Percentiles rank a stretch among this genome's conserved stretches.
Conservation (phyloP, 2,329 filamentous ascomycete species). For the Proliferodiscus dingleyae region DNA sequence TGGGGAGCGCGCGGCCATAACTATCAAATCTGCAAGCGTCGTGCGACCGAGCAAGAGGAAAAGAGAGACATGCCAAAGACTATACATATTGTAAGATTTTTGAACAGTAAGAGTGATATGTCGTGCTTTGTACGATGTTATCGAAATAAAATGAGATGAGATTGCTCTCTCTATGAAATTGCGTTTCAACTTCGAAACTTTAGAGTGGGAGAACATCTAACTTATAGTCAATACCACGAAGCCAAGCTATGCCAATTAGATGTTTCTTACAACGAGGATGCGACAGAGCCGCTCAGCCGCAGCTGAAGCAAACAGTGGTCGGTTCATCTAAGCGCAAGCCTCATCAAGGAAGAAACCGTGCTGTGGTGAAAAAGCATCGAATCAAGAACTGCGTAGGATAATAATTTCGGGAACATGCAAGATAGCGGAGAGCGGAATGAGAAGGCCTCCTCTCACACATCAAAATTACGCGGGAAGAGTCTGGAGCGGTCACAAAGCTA, state of each 20-base stretch:
- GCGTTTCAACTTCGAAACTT: neutral
- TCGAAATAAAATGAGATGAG: neutral
- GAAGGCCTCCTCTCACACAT: too few species aligned
- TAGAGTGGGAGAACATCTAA: neutral
- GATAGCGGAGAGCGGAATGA: too few species aligned
- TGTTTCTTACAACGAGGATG: neutral
- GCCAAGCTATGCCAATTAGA: neutral
- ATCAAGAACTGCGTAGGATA: too few species aligned
- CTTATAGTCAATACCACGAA: neutral
- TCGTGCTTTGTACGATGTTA: neutral
- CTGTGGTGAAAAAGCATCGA: too few species aligned
- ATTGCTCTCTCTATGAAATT: neutral
- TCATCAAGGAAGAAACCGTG: too few species aligned
- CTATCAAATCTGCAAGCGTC: neutral
- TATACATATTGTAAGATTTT: neutral
- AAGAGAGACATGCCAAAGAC: neutral
- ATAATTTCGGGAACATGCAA: too few species aligned
- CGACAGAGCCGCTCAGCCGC: neutral
- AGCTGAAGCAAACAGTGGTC: too few species aligned
- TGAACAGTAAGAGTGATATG: too few species aligned
- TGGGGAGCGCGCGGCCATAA: neutral
- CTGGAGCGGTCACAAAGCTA: too few species aligned
- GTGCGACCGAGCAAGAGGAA: neutral
- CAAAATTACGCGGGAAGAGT: too few species aligned
- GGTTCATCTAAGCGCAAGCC: too few species aligned